Conservation (phyloP, 2,329 filamentous ascomycete species). For the Curvularia hawaiiensis region DNA sequence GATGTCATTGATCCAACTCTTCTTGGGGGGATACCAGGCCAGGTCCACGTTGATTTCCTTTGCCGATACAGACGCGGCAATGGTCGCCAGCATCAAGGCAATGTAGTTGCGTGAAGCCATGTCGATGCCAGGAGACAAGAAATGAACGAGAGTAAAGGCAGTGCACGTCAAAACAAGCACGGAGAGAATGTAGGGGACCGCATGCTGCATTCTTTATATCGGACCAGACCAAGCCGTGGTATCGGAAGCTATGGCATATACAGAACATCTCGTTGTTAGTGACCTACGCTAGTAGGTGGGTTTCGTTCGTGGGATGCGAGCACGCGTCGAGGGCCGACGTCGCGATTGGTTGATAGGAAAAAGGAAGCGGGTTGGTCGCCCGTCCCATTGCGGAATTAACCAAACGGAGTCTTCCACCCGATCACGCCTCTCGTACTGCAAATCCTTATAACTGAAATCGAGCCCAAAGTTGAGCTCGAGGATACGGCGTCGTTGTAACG, state of each 20-base stretch:
- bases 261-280: constrained; percentile 20
- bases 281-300: constrained; percentile 15
- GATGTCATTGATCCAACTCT: constrained; percentile 64
- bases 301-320: constrained; percentile 8
- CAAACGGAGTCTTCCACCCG: background rate
- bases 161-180: constrained; percentile 24
- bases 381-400: background rate
- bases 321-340: constrained; percentile 22
- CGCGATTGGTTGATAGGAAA: constrained; percentile 21
- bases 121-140: constrained; percentile 22
- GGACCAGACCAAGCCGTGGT: background rate
- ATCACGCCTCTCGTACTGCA: background rate
- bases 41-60: constrained; percentile 33
- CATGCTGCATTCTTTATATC: constrained; percentile 37
- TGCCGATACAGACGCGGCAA: constrained; percentile 16
- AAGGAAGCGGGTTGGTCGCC: background rate
- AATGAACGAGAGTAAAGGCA: constrained; percentile 27
- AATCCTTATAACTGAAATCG: background rate
- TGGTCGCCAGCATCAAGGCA: constrained; percentile 27
- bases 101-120: constrained; percentile 29
- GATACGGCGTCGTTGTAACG: background rate
- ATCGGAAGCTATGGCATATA: constrained; percentile 27
- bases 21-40: constrained; percentile 44
- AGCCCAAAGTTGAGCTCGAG: background rate
- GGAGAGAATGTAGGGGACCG: constrained; percentile 14